Conservation (phyloP, 169 alveolate genomes). For the Eimeria falciformis region DNA sequence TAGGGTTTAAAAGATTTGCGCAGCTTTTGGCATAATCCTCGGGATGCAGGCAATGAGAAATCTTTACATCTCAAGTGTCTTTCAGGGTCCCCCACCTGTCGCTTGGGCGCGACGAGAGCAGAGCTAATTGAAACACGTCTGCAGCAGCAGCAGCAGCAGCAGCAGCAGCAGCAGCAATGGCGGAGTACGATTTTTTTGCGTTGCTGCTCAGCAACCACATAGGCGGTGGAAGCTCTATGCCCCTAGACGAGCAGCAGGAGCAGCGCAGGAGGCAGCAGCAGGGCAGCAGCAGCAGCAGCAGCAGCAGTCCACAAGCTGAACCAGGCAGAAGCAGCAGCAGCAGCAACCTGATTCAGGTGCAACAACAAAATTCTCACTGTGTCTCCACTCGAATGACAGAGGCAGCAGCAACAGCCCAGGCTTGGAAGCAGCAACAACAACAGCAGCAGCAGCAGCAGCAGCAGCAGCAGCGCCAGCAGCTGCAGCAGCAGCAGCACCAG, state of each 20-base stretch:
- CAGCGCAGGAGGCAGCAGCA: neutral
- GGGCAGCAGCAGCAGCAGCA: constrained; percentile 39
- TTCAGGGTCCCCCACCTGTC: too few relatives aligned
- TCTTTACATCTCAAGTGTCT: too few relatives aligned
- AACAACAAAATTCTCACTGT: too few relatives aligned
- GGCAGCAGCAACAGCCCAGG: neutral
- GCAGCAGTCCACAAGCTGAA: neutral
- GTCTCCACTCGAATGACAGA: too few relatives aligned
- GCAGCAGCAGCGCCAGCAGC: constrained; percentile 15
- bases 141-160: neutral
- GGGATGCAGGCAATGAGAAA: too few relatives aligned
- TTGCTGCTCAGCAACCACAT: constrained; percentile 67
- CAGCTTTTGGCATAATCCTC: too few relatives aligned
- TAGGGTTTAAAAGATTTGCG: too few relatives aligned
- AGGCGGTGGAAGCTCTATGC: constrained; percentile 63
- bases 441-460: neutral
- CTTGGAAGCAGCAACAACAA: neutral
- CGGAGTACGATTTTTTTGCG: constrained; percentile 51
- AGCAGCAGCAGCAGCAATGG: constrained; percentile 8
- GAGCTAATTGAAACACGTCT: constrained; percentile 15
- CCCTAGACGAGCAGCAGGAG: constrained; percentile 40
- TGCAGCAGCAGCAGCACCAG: constrained; percentile 47
- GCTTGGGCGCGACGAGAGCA: too few relatives aligned
- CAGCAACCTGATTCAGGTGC: too few relatives aligned
- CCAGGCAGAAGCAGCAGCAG: constrained; percentile 3